Percentiles rank a stretch among this genome's conserved stretches.
These are phyloP conservation scores for Skeletonema menzelii DNA, from an alignment of 108 stramenopile species.

Conservation along the genomic window DNA sequence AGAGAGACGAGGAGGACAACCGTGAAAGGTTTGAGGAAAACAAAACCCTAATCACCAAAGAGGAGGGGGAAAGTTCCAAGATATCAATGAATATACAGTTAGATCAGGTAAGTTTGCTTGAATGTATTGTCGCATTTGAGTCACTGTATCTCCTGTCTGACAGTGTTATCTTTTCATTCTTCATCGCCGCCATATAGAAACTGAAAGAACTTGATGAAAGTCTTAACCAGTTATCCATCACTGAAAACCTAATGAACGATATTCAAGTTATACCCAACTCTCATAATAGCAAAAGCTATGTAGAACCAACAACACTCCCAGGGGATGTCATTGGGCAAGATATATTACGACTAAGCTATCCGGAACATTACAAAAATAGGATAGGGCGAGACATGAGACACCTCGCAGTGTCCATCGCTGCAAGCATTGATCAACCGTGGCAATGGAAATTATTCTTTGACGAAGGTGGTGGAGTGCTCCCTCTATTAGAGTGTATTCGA, in stretches of 20 bases:
- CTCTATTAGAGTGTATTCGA: slow-evolving; percentile 75
- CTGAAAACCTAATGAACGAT: slow-evolving; percentile 19
- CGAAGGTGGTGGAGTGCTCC: slow-evolving; percentile 69
- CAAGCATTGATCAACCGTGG: slow-evolving; percentile 56
- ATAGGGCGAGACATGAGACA: slow-evolving; percentile 72
- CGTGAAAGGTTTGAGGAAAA: not conserved
- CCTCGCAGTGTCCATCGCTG: slow-evolving; percentile 64
- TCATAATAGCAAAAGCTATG: not conserved
- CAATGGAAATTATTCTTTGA: slow-evolving; percentile 70
- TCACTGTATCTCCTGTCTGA: not conserved
- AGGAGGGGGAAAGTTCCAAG: not conserved
- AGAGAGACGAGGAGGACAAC: slow-evolving; percentile 42
- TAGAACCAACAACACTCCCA: not conserved
- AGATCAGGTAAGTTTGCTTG: slow-evolving; percentile 30
- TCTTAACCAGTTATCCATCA: slow-evolving; percentile 7
- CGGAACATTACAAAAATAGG: slow-evolving; percentile 63
- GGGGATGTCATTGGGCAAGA: slow-evolving; percentile 5
- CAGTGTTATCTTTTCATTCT: not conserved
- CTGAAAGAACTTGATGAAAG: slow-evolving; percentile 40
- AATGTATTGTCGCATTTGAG: not conserved
- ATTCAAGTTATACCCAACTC: slow-evolving; percentile 16
- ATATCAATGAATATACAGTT: slow-evolving; percentile 13
- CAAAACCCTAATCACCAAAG: too few relatives aligned
- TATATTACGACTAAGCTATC: slow-evolving; percentile 37
- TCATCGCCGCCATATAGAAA: slow-evolving; percentile 15